Evolutionary conservation across 108 stramenopile genomes (phyloP).

Genomic region (Cyclotella choctawhatcheeana): DNA sequence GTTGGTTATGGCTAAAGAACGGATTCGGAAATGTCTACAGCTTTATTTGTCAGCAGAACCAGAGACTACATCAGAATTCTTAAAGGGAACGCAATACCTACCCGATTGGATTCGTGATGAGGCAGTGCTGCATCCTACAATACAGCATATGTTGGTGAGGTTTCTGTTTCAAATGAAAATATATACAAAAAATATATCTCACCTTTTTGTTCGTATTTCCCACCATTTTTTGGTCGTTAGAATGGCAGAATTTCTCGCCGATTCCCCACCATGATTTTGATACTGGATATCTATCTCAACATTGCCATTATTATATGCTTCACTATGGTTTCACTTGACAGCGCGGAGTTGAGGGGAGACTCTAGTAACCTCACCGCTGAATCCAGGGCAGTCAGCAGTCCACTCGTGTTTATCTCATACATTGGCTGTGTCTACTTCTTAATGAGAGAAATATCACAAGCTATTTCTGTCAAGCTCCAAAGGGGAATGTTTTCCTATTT

Average conservation of each 20-base stretch:
- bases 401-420: slow-evolving; percentile 41
- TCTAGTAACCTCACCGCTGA: background rate
- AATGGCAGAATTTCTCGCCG: slow-evolving; percentile 72
- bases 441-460: slow-evolving; percentile 65
- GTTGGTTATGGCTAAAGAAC: slow-evolving; percentile 12
- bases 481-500: slow-evolving; percentile 58
- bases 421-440: slow-evolving; percentile 73
- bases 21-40: slow-evolving; percentile 50
- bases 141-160: slow-evolving; percentile 79
- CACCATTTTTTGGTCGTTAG: no score
- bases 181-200: no score
- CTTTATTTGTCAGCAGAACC: slow-evolving; percentile 73
- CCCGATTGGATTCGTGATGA: slow-evolving; percentile 83
- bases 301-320: slow-evolving; percentile 67
- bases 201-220: no score
- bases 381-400: slow-evolving; percentile 5
- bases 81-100: slow-evolving; percentile 70
- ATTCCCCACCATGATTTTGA: slow-evolving; percentile 80
- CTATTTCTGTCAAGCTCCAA: slow-evolving; percentile 59
- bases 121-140: slow-evolving; percentile 74
- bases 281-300: slow-evolving; percentile 74
- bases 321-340: slow-evolving; percentile 40
- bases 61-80: slow-evolving; percentile 59
- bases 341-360: slow-evolving; percentile 15
- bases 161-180: no score